These are phyloP conservation scores for Aspergillus kassunensis DNA, from an alignment of 495 filamentous ascomycete genomes.

Conservation along the genomic window DNA sequence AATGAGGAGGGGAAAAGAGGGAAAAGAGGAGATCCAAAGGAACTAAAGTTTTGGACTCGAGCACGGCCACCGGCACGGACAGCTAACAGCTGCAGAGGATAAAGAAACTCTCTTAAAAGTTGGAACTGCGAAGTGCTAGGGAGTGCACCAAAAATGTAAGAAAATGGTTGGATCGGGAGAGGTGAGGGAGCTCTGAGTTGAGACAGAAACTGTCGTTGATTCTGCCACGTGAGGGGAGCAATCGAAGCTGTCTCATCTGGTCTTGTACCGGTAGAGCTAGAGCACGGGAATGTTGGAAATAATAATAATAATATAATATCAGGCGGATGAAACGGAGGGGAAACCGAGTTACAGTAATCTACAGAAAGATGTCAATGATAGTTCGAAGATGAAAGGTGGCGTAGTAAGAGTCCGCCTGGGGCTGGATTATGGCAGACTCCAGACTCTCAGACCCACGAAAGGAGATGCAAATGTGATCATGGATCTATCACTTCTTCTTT, in stretches of 20 bases:
- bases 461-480: not conserved
- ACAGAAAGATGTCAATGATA: no score
- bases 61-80: conserved; percentile 17
- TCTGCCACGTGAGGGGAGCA: conserved; percentile 27
- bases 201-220: conserved; percentile 12
- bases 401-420: not conserved
- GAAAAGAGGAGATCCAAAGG: no score
- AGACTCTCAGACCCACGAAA: conserved; percentile 5
- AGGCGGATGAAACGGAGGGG: no score
- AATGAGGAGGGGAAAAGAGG: not conserved
- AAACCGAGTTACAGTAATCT: no score
- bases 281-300: no score
- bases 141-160: conserved; percentile 23
- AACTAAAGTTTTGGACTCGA: conserved; percentile 19
- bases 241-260: no score
- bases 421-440: conserved; percentile 7
- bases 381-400: conserved; percentile 3
- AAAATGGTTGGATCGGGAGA: conserved; percentile 9
- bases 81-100: conserved; percentile 20
- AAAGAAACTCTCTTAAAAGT: conserved; percentile 3
- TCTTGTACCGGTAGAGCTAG: no score
- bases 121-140: not conserved
- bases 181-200: not conserved
- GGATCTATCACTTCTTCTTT: no score
- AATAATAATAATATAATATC: no score